A percentile compares a stretch with the other conserved stretches of the same genome.
Evolutionary conservation across 2,329 filamentous ascomycete genomes (phyloP).

Genomic region (Leptographium radiaticola): DNA sequence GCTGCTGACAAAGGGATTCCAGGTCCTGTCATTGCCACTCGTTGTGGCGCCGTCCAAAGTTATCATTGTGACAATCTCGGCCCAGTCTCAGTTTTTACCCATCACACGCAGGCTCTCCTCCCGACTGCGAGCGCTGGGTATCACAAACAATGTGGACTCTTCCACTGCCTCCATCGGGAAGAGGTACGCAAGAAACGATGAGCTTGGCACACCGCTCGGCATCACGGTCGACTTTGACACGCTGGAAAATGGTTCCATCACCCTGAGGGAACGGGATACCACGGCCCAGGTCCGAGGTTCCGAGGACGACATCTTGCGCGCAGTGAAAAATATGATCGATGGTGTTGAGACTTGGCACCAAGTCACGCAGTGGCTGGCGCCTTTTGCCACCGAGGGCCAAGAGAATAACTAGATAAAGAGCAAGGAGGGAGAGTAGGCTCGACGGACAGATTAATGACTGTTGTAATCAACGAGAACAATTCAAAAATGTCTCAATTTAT

Average conservation of each 20-base stretch:
- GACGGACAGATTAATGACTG: no score
- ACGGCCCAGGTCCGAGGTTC: slow-evolving; percentile 80
- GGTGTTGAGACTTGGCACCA: slow-evolving; percentile 48
- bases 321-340: slow-evolving; percentile 42
- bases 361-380: slow-evolving; percentile 24
- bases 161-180: slow-evolving; percentile 87
- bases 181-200: slow-evolving; percentile 86
- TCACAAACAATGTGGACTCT: slow-evolving; percentile 78
- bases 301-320: slow-evolving; percentile 65
- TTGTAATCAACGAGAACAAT: no score
- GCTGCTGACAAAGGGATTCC: neutral
- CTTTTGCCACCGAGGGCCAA: no score
- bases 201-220: slow-evolving; percentile 84
- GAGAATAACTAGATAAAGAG: no score
- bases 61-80: slow-evolving; percentile 76
- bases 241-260: slow-evolving; percentile 72
- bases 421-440: no score
- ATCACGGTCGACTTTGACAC: slow-evolving; percentile 95
- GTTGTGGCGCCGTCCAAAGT: slow-evolving; percentile 84
- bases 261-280: slow-evolving; percentile 77
- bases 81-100: slow-evolving; percentile 64
- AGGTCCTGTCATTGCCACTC: slow-evolving; percentile 48
- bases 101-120: slow-evolving; percentile 57
- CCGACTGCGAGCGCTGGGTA: slow-evolving; percentile 59
- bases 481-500: no score